These are phyloP conservation scores for Ambrosia artemisiifolia DNA, from an alignment of 129 eudicot genomes.

Conservation along the genomic window DNA sequence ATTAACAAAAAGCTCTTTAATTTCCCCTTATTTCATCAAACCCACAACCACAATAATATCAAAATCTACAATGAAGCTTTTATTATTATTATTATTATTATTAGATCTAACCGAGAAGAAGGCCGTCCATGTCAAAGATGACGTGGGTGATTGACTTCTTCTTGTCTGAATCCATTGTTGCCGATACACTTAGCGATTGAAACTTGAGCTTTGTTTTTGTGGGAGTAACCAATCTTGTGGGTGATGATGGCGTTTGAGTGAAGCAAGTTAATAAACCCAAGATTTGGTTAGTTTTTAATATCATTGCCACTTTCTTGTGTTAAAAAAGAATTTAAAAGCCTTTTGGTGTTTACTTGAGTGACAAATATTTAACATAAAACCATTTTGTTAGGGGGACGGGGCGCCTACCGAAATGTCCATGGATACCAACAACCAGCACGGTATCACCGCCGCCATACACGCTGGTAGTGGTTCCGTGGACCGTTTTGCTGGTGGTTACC, in stretches of 20 bases:
- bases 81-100: too few relatives aligned
- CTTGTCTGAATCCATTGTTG: constrained; percentile 27
- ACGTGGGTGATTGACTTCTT: constrained; percentile 64
- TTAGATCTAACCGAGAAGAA: constrained; percentile 82
- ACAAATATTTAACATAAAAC: too few relatives aligned
- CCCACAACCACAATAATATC: neutral
- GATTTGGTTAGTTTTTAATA: constrained; percentile 20
- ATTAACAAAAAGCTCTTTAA: neutral
- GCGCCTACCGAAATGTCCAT: too few relatives aligned
- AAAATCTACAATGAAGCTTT: neutral
- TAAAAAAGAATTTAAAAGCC: neutral
- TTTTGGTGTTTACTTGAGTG: too few relatives aligned
- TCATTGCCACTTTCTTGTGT: constrained; percentile 8
- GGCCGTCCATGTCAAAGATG: constrained; percentile 94
- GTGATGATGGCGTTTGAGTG: constrained; percentile 25
- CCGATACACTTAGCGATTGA: constrained; percentile 18
- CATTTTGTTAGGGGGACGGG: too few relatives aligned
- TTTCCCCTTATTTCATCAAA: neutral
- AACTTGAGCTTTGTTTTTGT: neutral
- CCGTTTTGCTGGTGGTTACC: too few relatives aligned
- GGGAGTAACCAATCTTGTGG: neutral
- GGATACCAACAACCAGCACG: too few relatives aligned
- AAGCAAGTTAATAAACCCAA: constrained; percentile 3
- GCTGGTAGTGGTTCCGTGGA: too few relatives aligned
- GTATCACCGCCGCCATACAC: too few relatives aligned